Percentiles rank a stretch among this genome's conserved stretches.
Evolutionary conservation across 805 yeast species (phyloP).

Genomic region (Hagleromyces aurorensis): DNA sequence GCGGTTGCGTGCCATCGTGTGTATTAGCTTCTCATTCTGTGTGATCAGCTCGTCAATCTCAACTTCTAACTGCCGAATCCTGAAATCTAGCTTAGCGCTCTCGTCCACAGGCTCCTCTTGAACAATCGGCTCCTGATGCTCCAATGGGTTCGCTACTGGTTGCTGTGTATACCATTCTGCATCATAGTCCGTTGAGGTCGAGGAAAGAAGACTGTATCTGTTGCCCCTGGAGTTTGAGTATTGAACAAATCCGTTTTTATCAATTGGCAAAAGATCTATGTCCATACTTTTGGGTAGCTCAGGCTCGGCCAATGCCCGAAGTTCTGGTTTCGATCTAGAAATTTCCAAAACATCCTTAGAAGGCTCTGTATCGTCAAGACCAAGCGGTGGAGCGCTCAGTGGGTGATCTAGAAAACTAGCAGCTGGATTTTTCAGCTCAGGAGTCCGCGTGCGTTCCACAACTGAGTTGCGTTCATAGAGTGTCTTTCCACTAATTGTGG

Average conservation of each 20-base stretch:
- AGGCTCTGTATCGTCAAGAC: too few species aligned
- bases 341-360: too few species aligned
- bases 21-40: slow-evolving; percentile 28
- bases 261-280: slow-evolving; percentile 15
- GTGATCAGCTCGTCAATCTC: slow-evolving; percentile 28
- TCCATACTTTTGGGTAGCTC: slow-evolving; percentile 15
- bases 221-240: slow-evolving; percentile 11
- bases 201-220: slow-evolving; percentile 29
- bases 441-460: too few species aligned
- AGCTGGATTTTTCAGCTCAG: too few species aligned
- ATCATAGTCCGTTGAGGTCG: slow-evolving; percentile 27
- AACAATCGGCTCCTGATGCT: slow-evolving; percentile 3
- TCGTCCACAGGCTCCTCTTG: too few species aligned
- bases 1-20: slow-evolving; percentile 22
- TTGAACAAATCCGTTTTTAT: slow-evolving; percentile 19
- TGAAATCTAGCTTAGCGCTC: slow-evolving; percentile 19
- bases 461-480: too few species aligned
- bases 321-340: too few species aligned
- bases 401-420: too few species aligned
- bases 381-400: too few species aligned
- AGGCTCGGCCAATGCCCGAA: too few species aligned
- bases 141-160: slow-evolving; percentile 6
- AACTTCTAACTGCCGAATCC: slow-evolving; percentile 28
- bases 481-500: too few species aligned
- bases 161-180: slow-evolving; percentile 13